Evolutionary conservation across 148 eudicot genomes (phyloP).

Genomic region (Fallopia convolvulus): DNA sequence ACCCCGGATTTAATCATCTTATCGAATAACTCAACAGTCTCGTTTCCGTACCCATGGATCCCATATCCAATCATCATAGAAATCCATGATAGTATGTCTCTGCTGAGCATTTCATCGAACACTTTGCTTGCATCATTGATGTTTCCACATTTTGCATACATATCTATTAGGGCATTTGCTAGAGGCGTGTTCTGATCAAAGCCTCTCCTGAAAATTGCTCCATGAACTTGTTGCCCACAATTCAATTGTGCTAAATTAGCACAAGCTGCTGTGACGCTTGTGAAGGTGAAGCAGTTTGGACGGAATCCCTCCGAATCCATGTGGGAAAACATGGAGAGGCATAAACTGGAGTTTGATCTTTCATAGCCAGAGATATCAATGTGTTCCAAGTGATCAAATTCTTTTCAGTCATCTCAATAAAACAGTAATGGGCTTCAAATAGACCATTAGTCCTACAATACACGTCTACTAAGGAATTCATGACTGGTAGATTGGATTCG

Average conservation of each 20-base stretch:
- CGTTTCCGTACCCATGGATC: conserved; percentile 72
- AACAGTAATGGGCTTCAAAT: conserved; percentile 62
- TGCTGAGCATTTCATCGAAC: conserved; percentile 40
- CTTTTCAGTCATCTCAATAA: conserved; percentile 51
- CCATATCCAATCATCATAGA: conserved; percentile 92
- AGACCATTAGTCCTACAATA: conserved; percentile 53
- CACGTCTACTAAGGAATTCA: conserved; percentile 93
- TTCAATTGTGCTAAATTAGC: conserved; percentile 54
- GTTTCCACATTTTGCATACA: conserved; percentile 92
- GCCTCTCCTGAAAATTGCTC: conserved; percentile 52
- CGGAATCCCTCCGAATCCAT: conserved; percentile 53
- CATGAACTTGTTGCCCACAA: conserved; percentile 74
- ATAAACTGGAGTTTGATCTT: conserved; percentile 40
- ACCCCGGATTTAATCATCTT: conserved; percentile 52
- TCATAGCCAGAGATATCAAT: conserved; percentile 75
- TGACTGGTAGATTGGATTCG: conserved; percentile 57
- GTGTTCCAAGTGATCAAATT: conserved; percentile 90
- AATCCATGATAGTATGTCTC: conserved; percentile 78
- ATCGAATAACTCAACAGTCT: conserved; percentile 55
- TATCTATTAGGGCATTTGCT: conserved; percentile 72
- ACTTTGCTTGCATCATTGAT: conserved; percentile 50
- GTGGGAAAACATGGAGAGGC: conserved; percentile 44
- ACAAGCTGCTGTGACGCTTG: conserved; percentile 66
- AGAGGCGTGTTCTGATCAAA: conserved; percentile 46
- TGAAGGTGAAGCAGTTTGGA: conserved; percentile 74